These are phyloP conservation scores for Phaeosphaeriaceae sp. DNA, from an alignment of 2,329 filamentous ascomycete species.

Conservation along the genomic window DNA sequence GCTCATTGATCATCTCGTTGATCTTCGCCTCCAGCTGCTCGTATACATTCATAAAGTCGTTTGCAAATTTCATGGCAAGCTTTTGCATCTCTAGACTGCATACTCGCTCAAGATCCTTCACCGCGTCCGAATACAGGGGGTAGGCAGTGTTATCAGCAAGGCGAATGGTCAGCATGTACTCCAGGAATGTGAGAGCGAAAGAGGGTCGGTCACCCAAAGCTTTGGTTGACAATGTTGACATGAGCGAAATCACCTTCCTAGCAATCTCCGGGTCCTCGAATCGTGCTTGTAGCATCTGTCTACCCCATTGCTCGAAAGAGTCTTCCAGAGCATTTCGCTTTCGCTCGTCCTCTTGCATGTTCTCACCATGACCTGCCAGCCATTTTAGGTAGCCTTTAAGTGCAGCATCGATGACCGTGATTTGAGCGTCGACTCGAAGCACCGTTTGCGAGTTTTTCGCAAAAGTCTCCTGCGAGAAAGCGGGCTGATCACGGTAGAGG, in stretches of 20 bases:
- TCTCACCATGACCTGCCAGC: conserved; percentile 62
- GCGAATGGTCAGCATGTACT: conserved; percentile 87
- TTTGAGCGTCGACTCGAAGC: conserved; percentile 85
- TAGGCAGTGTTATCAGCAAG: conserved; percentile 75
- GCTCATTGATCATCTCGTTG: conserved; percentile 76
- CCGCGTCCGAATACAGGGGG: conserved; percentile 80
- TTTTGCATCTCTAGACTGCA: conserved; percentile 88
- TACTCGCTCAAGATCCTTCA: conserved; percentile 85
- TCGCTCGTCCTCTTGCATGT: conserved; percentile 57
- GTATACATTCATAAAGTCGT: conserved; percentile 88
- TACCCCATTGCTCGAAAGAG: conserved; percentile 75
- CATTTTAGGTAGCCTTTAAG: conserved; percentile 89
- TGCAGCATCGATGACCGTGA: conserved; percentile 86
- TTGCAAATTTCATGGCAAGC: conserved; percentile 87
- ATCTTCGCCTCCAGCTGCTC: conserved; percentile 85
- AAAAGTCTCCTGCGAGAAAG: conserved; percentile 63
- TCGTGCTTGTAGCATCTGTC: conserved; percentile 70
- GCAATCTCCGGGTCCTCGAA: conserved; percentile 86
- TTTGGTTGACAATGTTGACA: conserved; percentile 83
- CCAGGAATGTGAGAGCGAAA: conserved; percentile 88
- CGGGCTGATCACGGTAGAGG: conserved; percentile 73
- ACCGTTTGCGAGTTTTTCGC: conserved; percentile 75
- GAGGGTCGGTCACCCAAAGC: conserved; percentile 77
- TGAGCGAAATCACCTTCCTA: conserved; percentile 80
- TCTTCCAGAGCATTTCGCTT: conserved; percentile 66